phyloP scores from a whole-genome alignment of 2,329 filamentous ascomycete species.

The Phaeosphaeria sp. region DNA sequence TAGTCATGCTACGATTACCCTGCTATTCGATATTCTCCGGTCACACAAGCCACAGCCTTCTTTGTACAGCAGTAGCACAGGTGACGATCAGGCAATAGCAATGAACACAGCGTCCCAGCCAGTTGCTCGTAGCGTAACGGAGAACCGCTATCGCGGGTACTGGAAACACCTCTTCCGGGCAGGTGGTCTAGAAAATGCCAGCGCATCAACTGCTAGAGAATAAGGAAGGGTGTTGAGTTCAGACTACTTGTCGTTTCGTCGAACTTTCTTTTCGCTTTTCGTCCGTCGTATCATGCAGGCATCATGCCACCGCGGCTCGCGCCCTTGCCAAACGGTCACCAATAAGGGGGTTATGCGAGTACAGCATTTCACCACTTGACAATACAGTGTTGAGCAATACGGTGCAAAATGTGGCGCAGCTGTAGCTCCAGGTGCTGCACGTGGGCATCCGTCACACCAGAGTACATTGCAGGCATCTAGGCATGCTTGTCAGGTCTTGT shows the following conservation, averaged over 20 bases:
- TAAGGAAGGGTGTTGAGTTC: slow-evolving; percentile 1
- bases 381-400: not conserved
- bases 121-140: slow-evolving; percentile 12
- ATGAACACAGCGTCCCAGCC: slow-evolving; percentile 17
- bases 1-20: slow-evolving; percentile 24
- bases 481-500: slow-evolving; percentile 18
- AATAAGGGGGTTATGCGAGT: not conserved
- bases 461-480: slow-evolving; percentile 6
- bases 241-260: slow-evolving; percentile 11
- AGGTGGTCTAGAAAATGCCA: not conserved
- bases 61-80: slow-evolving; percentile 14
- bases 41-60: slow-evolving; percentile 1
- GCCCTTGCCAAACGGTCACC: not conserved
- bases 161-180: slow-evolving; percentile 4
- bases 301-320: slow-evolving; percentile 24
- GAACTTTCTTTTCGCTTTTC: slow-evolving; percentile 11
- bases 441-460: slow-evolving; percentile 17
- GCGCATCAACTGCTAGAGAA: slow-evolving; percentile 1
- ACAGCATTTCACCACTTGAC: not conserved
- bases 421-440: slow-evolving; percentile 15
- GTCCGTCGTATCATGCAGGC: slow-evolving; percentile 10
- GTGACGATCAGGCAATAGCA: slow-evolving; percentile 23
- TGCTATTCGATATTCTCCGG: slow-evolving; percentile 5
- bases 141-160: slow-evolving; percentile 21
- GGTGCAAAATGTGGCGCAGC: slow-evolving; percentile 8